These are phyloP conservation scores for Sporothrix dimorphospora DNA, from an alignment of 2,329 filamentous ascomycete genomes.

Conservation along the genomic window DNA sequence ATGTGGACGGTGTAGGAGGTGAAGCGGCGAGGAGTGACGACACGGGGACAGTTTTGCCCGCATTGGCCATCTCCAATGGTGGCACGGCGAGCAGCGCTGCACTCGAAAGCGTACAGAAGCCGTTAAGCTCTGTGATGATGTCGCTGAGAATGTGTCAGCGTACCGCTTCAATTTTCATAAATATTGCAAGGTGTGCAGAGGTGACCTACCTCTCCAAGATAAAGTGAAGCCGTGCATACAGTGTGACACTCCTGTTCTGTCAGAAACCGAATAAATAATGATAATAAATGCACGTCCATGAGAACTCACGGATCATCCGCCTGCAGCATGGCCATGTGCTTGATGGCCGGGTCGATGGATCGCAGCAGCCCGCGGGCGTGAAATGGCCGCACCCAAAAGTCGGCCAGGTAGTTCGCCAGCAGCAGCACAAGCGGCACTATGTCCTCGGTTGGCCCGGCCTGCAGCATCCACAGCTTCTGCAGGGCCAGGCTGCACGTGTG, in stretches of 20 bases:
- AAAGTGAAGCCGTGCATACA: background rate
- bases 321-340: conserved; percentile 9
- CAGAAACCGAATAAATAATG: background rate
- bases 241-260: background rate
- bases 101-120: background rate
- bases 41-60: background rate
- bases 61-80: background rate
- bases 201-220: conserved; percentile 1
- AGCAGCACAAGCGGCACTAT: background rate
- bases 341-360: conserved; percentile 11
- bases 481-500: conserved; percentile 1
- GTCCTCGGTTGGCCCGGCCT: background rate
- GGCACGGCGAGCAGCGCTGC: background rate
- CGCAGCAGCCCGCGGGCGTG: background rate
- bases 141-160: background rate
- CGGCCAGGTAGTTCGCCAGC: conserved; percentile 11
- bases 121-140: conserved; percentile 11
- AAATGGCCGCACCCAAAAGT: conserved; percentile 16
- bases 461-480: conserved; percentile 9
- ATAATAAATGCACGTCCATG: background rate
- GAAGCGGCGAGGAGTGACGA: background rate
- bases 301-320: background rate
- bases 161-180: no score
- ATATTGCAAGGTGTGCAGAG: no score
- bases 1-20: background rate